Evolutionary conservation across 768 basidiomycete species (phyloP), one percentile per base, ranked within the genome.

Genomic region (Filobasidium wieringae): DNA sequence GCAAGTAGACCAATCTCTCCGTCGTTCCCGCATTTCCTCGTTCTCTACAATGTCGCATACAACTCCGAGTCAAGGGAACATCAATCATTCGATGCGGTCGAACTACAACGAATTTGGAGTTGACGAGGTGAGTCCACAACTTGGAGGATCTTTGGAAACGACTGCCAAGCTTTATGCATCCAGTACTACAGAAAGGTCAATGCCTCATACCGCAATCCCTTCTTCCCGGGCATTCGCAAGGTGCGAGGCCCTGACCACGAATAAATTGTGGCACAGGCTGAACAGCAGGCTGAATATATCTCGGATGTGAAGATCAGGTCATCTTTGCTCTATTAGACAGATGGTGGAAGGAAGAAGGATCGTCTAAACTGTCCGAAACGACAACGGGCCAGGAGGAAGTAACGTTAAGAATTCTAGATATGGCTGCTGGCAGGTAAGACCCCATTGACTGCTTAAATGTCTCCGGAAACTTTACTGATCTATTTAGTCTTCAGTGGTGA

Each of bases 131-230:
- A 12, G 77, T 39, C 50, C 24, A 43, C 24, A 33, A 19, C 34
- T 26, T 30, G 32, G 15, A 9, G 6, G 29, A 2, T 49, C 27
- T 41, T 50, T 29, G 9, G 30, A 49, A 33, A 47, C 39, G 24
- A 22, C 43, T 24, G 43, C n/a, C 24, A 2, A 47, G 4, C 19
- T 7, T 50, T 24, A 50, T 26, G 14, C 15, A 6, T 24, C 32
- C 32, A 84, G 82, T 84, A 83, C 65, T 83, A 84, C 66, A 77
- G 72, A 43, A 80, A 80, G 74, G 83, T 85, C 0, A 80, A 80
- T n/a, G 71, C 80, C 19, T 81, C 79, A 9, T 85, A 87, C 71
- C 80, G 84, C 12, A 86, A 86, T 65, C 84, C 84, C 0, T 84
- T 85, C 72, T 84, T 81, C 61, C 82, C 81, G 1, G 84, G 82